Evolutionary conservation across 2,329 filamentous ascomycete genomes (phyloP), one percentile per base, ranked within the genome.

Genomic region (Anthostomella pinea): DNA sequence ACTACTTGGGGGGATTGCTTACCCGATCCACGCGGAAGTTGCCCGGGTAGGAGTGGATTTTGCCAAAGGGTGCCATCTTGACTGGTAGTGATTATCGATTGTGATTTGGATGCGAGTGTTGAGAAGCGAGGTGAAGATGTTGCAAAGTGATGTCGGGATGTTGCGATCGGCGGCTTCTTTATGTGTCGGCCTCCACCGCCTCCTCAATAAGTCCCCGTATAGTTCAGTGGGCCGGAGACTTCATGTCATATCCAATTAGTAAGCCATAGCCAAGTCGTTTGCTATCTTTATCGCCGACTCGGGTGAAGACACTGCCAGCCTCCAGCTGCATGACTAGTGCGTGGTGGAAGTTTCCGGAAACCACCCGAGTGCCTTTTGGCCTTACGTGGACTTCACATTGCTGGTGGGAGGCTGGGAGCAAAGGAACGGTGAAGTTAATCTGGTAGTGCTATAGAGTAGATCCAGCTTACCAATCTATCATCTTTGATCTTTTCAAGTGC

Each of bases 31-130:
- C 57, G 22, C 65, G 64, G 43, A 48, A 54, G 59, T 67, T 66
- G 38, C 41, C 39, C 4, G 60, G 55, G 46, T 65, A 67, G 8
- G 55, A 49, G 48, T 62, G 63, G 32, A 67, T 56, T 30, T 55
- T 66, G 46, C 61, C 65, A 47, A 67, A 62, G 30, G 62, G 57
- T 48, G 62, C 63, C 64, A 67, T 67, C 21, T 39, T 57, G 43
- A 33, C 4, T 11, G 37, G 21, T 21, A 15, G 9, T 31, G 22
- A 11, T 33, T 17, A 11, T 30, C 15, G 18, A 19, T 32, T 6
- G 21, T 29, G 23, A n/a, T n/a, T n/a, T n/a, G 11, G 23, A 13
- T 25, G 25, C 6, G 6, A 15, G 9, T 27, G n/a, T 27, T 15
- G 14, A 27, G 25, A n/a, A n/a, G 13, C 13, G 6, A 27, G 8